Evolutionary conservation across 2,329 filamentous ascomycete genomes (phyloP), one percentile per base, ranked within the genome.

Genomic region (Intubia oerlemansii): DNA sequence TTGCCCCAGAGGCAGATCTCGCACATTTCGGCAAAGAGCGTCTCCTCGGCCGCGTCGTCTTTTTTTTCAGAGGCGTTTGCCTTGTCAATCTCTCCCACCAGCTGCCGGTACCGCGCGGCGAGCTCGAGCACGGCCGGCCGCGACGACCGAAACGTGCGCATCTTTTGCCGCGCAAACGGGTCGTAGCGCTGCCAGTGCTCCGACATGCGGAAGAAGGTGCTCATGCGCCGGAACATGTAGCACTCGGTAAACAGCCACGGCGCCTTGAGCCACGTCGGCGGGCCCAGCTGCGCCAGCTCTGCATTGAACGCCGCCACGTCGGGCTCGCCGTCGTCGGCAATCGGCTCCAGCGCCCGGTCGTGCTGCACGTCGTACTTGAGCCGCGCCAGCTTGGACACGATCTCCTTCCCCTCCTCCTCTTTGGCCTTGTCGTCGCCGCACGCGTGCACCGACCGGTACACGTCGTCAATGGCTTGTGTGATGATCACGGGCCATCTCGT

Each of bases 1-100:
- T 95, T 95, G 9, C 85, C 85, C 85, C 85, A 95, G 2, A 95
- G 65, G 46, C 84, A 93, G 41, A 93, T 88, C 57, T 93, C 81
- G 50, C 75, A 84, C 76, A 95, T 90, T 47, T 95, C 85, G 15
- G 62, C 62, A 53, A 95, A 95, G 16, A 93, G 56, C 1, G 84
- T 51, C 44, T 69, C 67, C 45, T 90, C 78, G 0, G 78, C 71
- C 32, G 74, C 66, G 17, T 67, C 53, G 70, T 33, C 52, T 4
- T 57, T 56, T 23, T 59, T 53, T 31, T 64, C 58, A 20, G n/a
- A n/a, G 17, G 67, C 53, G 70, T 33, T 52, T 4, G 56, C 56
- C 24, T 59, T 53, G 31, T 64, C 58, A 20, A 88, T 56, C 45
- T 84, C 66, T 21, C 58, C 54, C 25, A 80, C 60, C 4, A 93